phyloP scores from a whole-genome alignment of 1,284 basidiomycete species.

The Amylostereum areolatum region DNA sequence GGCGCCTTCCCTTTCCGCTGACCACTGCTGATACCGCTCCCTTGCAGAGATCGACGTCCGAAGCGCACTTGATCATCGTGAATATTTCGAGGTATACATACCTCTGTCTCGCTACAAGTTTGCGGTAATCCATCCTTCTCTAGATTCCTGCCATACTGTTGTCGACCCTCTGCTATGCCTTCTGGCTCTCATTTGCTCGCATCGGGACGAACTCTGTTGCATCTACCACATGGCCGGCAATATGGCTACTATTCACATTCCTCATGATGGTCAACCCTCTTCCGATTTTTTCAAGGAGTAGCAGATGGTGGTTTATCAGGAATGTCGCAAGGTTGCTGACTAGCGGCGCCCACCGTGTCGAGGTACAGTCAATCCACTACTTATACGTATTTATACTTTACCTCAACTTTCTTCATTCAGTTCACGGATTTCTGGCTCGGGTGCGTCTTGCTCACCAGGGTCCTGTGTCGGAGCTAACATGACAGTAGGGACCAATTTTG shows the following conservation, averaged over 20 bases:
- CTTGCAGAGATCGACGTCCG: constrained; percentile 70
- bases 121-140: neutral
- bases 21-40: neutral
- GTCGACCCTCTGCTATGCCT: constrained; percentile 72
- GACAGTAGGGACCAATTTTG: neutral
- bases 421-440: constrained; percentile 83
- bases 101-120: neutral
- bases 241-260: constrained; percentile 71
- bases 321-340: constrained; percentile 57
- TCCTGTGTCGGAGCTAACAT: neutral
- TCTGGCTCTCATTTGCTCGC: constrained; percentile 79
- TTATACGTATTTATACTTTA: neutral
- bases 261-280: constrained; percentile 75
- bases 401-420: constrained; percentile 24
- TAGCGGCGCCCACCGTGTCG: constrained; percentile 71
- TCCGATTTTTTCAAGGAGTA: constrained; percentile 55
- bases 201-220: constrained; percentile 43
- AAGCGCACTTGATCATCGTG: constrained; percentile 71
- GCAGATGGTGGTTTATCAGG: constrained; percentile 77
- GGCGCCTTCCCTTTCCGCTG: constrained; percentile 11
- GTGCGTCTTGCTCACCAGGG: constrained; percentile 33
- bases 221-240: constrained; percentile 72
- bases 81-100: constrained; percentile 71
- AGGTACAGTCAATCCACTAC: constrained; percentile 39
- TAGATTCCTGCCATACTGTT: constrained; percentile 80